Evolutionary conservation across 2,329 filamentous ascomycete genomes (phyloP).

Genomic region (Peltaster fructicola): DNA sequence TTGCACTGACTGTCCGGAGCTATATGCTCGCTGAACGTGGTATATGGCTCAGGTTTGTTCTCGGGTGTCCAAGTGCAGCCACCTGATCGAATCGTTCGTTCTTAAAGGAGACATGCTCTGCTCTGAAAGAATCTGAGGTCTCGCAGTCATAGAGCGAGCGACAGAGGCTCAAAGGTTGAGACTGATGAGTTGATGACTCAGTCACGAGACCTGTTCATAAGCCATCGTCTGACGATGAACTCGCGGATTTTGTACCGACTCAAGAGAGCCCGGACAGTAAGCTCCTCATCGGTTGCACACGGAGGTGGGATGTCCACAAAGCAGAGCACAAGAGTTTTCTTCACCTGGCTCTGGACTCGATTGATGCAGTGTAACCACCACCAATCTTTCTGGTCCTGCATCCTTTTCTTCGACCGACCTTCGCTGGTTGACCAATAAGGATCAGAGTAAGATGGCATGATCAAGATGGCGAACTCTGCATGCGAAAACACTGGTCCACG

Average conservation of each 20-base stretch:
- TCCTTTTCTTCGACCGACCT: constrained; percentile 26
- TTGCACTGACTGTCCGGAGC: too few species aligned
- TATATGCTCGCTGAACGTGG: too few species aligned
- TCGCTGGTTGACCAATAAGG: constrained; percentile 45
- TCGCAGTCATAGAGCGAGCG: too few species aligned
- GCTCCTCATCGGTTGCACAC: constrained; percentile 20
- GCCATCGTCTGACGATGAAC: constrained; percentile 67
- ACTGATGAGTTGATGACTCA: too few species aligned
- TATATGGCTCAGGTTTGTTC: too few species aligned
- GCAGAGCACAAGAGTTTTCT: constrained; percentile 73
- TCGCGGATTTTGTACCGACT: constrained; percentile 61
- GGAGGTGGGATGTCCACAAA: constrained; percentile 84
- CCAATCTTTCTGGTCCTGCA: constrained; percentile 43
- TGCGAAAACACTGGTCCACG: constrained; percentile 88
- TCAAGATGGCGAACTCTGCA: constrained; percentile 75
- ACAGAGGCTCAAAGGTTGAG: too few species aligned
- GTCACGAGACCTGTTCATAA: constrained; percentile 58
- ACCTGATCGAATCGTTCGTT: too few species aligned
- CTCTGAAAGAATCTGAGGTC: too few species aligned
- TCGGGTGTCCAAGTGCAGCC: too few species aligned
- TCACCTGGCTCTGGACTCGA: constrained; percentile 72
- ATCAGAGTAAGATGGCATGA: constrained; percentile 67
- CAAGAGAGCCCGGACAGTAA: constrained; percentile 46
- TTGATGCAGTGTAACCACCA: constrained; percentile 80
- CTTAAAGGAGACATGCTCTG: too few species aligned